Percentiles rank a stretch among this genome's conserved stretches.
Conservation (phyloP, 2,329 filamentous ascomycete species). For the Aspergillus phoenicis region DNA sequence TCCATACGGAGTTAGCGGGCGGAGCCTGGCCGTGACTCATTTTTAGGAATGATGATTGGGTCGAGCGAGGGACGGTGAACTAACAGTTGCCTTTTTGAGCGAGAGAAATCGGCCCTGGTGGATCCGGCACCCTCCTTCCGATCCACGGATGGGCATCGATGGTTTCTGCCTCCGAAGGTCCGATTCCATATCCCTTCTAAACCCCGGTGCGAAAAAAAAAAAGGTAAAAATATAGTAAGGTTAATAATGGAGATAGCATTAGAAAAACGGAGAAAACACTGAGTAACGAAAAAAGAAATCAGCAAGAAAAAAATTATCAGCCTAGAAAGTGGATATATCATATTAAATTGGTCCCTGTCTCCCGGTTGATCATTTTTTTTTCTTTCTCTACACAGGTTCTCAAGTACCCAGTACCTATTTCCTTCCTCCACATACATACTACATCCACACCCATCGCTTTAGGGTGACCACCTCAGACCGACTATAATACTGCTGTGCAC, state of each 20-base stretch:
- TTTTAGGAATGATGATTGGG: constrained; percentile 12
- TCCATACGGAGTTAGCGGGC: constrained; percentile 12
- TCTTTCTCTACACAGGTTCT: constrained; percentile 1
- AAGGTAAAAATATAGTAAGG: constrained; percentile 8
- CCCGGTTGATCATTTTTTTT: constrained; percentile 9
- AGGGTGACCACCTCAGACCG: constrained; percentile 8
- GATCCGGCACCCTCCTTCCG: constrained; percentile 15
- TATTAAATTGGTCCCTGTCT: constrained; percentile 15
- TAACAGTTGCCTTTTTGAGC: constrained; percentile 10
- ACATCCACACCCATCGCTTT: not conserved
- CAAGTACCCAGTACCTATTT: not conserved
- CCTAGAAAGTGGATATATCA: constrained; percentile 29
- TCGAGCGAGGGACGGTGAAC: constrained; percentile 19
- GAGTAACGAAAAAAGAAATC: constrained; percentile 15
- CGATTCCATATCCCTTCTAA: constrained; percentile 18
- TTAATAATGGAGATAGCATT: constrained; percentile 9
- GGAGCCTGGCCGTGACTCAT: constrained; percentile 21
- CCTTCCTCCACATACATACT: not conserved
- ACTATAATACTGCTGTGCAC: not conserved
- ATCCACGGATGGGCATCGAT: constrained; percentile 15
- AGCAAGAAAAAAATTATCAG: constrained; percentile 6
- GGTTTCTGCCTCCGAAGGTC: constrained; percentile 15
- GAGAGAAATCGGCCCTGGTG: constrained; percentile 1
- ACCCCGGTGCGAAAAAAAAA: constrained; percentile 2
- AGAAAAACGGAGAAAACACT: not conserved